phyloP scores from a whole-genome alignment of 805 yeast genomes.

The Wickerhamiella sergipiensis region DNA sequence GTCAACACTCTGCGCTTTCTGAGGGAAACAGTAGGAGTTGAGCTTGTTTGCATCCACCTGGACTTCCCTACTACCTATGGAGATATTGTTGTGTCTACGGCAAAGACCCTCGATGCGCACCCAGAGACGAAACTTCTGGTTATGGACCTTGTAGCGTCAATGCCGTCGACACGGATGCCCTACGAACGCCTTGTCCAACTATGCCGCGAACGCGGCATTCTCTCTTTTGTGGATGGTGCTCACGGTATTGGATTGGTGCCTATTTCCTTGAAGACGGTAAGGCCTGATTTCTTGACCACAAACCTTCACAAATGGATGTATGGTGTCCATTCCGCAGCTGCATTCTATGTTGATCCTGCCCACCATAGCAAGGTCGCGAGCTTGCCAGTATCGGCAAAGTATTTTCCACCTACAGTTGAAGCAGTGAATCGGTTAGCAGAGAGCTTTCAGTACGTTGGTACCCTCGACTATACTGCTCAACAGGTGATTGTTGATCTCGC shows the following conservation, averaged over 20 bases:
- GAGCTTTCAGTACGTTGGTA: conserved; percentile 36
- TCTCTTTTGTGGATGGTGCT: conserved; percentile 60
- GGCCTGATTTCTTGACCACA: conserved; percentile 48
- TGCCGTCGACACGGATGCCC: conserved; percentile 52
- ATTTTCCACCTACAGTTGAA: conserved; percentile 21
- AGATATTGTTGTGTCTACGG: conserved; percentile 26
- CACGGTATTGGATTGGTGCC: conserved; percentile 42
- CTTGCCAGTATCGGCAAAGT: conserved; percentile 42
- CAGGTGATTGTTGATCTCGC: conserved; percentile 35
- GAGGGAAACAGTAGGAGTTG: conserved; percentile 21
- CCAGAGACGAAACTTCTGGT: conserved; percentile 30
- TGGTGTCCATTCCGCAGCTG: conserved; percentile 44
- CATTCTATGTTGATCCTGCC: conserved; percentile 41
- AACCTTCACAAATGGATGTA: conserved; percentile 62
- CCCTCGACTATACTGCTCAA: conserved; percentile 33
- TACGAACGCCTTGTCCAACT: conserved; percentile 33
- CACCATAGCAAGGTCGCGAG: conserved; percentile 41
- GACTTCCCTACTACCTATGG: conserved; percentile 33
- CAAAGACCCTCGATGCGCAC: conserved; percentile 18
- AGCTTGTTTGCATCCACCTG: conserved; percentile 28
- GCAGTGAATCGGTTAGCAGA: not conserved
- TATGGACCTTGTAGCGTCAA: conserved; percentile 44
- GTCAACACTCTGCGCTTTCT: conserved; percentile 31
- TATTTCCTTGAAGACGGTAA: conserved; percentile 15
- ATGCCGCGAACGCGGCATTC: conserved; percentile 33